Base-by-base conservation (phyloP, 352 stramenopile species). In the Phytopythium cucurbitacearum region DNA sequence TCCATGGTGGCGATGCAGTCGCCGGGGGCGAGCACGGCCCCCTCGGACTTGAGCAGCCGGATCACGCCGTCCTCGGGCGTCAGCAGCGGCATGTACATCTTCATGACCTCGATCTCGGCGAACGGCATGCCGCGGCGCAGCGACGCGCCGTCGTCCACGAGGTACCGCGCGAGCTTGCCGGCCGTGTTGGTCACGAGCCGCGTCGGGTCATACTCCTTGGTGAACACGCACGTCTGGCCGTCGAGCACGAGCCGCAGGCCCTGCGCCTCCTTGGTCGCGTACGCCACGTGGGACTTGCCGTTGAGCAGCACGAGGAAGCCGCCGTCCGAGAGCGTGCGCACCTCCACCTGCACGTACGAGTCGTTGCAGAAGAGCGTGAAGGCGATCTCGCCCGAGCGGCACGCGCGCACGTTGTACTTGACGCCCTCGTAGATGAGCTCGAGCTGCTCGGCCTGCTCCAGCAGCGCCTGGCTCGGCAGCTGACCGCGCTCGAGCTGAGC, bases 61-160 rank as follows among this genome's bases (percentile, higher is more conserved):
- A 99, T 97, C 5, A 97, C 72, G 78, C 97, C 97, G 38, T 80
- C 81, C 73, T 99, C 98, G 28, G 95, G 95, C 0, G 98, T 98
- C 56, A 97, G 89, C 40, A 99, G 80, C 21, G 97, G 97, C 96
- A 99, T 99, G 82, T 99, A 99, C 98, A 99, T 99, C 83, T 99
- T 99, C 97, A 99, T 99, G n/a, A 99, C 98, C 59, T 95, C 85
- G 12, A 95, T 89, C 61, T 95, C 85, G 38, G 84, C 85, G 62
- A 90, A 95, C 56, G 85, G 83, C 75, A 90, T 94, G 38, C 81
- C 83, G 40, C 84, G 82, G 66, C 81, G 81, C 35, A 95, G 69
- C 7, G 93, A 89, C 15, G 94, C 81, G 21, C 97, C 97, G 63
- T 99, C 95, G 35, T 96, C 78, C 32, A 99, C 96, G n/a, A 99